phyloP scores from a whole-genome alignment of 768 basidiomycete genomes.

The Panellus pusillus region DNA sequence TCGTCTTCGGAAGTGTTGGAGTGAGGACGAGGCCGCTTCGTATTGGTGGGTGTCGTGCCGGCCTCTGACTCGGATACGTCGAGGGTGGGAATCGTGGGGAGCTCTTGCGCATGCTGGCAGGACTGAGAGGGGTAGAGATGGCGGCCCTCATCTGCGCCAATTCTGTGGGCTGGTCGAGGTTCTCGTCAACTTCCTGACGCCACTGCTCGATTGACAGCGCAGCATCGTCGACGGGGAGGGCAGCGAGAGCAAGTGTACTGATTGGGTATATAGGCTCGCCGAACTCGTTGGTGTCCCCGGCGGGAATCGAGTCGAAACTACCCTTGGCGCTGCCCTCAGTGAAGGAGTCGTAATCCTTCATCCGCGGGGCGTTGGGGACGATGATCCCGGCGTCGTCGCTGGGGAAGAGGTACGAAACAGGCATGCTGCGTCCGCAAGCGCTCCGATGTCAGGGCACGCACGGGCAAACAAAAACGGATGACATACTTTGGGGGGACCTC shows the following conservation, averaged over 20 bases:
- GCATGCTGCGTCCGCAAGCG: slow-evolving; percentile 8
- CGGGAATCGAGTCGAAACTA: slow-evolving; percentile 49
- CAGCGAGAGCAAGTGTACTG: slow-evolving; percentile 32
- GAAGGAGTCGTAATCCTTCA: slow-evolving; percentile 61
- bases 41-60: slow-evolving; percentile 18
- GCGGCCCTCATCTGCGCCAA: not conserved
- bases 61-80: slow-evolving; percentile 14
- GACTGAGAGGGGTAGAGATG: not conserved
- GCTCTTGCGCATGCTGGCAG: slow-evolving; percentile 6
- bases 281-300: slow-evolving; percentile 35
- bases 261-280: slow-evolving; percentile 35
- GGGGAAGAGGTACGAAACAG: slow-evolving; percentile 19
- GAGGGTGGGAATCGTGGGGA: slow-evolving; percentile 18
- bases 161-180: not conserved
- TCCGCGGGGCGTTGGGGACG: slow-evolving; percentile 44
- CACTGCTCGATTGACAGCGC: slow-evolving; percentile 40
- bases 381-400: slow-evolving; percentile 26
- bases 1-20: slow-evolving; percentile 14
- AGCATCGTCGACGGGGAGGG: slow-evolving; percentile 26
- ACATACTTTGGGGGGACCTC: slow-evolving; percentile 14
- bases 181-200: slow-evolving; percentile 38
- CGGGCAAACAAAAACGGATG: not conserved
- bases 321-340: slow-evolving; percentile 57
- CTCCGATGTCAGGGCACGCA: slow-evolving; percentile 9
- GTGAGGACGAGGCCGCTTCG: slow-evolving; percentile 21